Base-by-base conservation (phyloP, 495 filamentous ascomycete genomes). In the Mycothermus thermophilus region DNA sequence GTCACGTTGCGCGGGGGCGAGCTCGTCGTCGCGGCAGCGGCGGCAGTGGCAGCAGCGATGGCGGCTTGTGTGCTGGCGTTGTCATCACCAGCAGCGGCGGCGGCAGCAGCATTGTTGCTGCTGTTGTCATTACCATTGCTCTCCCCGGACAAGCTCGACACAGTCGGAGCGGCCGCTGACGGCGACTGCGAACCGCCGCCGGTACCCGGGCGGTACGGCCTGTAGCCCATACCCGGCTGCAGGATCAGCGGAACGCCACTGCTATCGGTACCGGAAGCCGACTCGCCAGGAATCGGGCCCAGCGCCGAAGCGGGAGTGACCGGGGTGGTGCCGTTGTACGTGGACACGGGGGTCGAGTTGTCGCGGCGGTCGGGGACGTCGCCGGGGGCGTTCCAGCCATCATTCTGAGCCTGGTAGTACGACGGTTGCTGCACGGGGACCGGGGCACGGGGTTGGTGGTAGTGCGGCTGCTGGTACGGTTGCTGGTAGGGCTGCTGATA, bases 151-250 rank as follows among this genome's bases (percentile, higher is more conserved):
- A n/a, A n/a, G n/a, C n/a, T n/a, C n/a, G n/a, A n/a, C n/a, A n/a
- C n/a, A n/a, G n/a, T n/a, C n/a, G n/a, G n/a, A n/a, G n/a, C n/a
- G n/a, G n/a, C n/a, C n/a, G n/a, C n/a, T n/a, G n/a, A n/a, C n/a
- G n/a, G n/a, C n/a, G n/a, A n/a, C n/a, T n/a, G n/a, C n/a, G n/a
- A n/a, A n/a, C n/a, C n/a, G n/a, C n/a, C n/a, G n/a, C n/a, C n/a
- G n/a, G n/a, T n/a, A n/a, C n/a, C n/a, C n/a, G 34, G 26, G 11
- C 29, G 27, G 24, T 36, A 40, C 29, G 37, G 37, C 23, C 37
- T 11, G 13, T 32, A 39, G 12, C 41, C 42, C 42, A 40, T 34
- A 1, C 32, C 43, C 9, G 40, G 39, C 25, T 47, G 39, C 35
- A 47, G 12, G 10, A 30, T 20, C 3, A 47, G 28, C 32, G 43